phyloP scores from a whole-genome alignment of 1,284 basidiomycete species.

The Ceratobasidium sp. region DNA sequence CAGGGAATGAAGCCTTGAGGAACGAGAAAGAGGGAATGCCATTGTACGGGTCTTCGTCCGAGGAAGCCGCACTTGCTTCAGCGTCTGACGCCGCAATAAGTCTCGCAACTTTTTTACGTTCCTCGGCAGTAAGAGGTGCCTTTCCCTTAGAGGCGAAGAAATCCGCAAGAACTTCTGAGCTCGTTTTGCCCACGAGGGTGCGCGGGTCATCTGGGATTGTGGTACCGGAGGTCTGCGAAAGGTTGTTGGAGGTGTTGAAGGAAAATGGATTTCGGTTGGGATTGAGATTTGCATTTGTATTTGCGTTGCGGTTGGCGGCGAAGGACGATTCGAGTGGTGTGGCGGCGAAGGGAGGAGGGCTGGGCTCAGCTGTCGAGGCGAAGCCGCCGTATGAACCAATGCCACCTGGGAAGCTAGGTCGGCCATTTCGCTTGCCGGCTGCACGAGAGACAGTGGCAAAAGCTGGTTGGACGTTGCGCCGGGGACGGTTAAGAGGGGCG shows the following conservation, averaged over 20 bases:
- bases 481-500: slow-evolving; percentile 17
- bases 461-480: slow-evolving; percentile 28
- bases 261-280: slow-evolving; percentile 9
- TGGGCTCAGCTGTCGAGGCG: slow-evolving; percentile 31
- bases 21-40: slow-evolving; percentile 39
- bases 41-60: slow-evolving; percentile 35
- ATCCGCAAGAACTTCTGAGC: slow-evolving; percentile 30
- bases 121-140: slow-evolving; percentile 31
- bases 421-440: slow-evolving; percentile 5
- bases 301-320: slow-evolving; percentile 33
- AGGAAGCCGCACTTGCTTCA: neutral
- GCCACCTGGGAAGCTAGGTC: slow-evolving; percentile 30
- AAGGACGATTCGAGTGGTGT: slow-evolving; percentile 35
- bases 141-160: slow-evolving; percentile 40
- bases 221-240: too few species aligned
- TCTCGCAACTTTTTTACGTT: slow-evolving; percentile 28
- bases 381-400: slow-evolving; percentile 35
- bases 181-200: slow-evolving; percentile 20
- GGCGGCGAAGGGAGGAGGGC: slow-evolving; percentile 26
- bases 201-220: neutral
- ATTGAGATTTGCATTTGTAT: neutral
- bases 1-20: slow-evolving; percentile 38
- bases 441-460: slow-evolving; percentile 39
- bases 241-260: slow-evolving; percentile 3
- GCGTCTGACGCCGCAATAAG: slow-evolving; percentile 32